Evolutionary conservation across 352 stramenopile genomes (phyloP).

Genomic region (Phytophthora gonapodyides): DNA sequence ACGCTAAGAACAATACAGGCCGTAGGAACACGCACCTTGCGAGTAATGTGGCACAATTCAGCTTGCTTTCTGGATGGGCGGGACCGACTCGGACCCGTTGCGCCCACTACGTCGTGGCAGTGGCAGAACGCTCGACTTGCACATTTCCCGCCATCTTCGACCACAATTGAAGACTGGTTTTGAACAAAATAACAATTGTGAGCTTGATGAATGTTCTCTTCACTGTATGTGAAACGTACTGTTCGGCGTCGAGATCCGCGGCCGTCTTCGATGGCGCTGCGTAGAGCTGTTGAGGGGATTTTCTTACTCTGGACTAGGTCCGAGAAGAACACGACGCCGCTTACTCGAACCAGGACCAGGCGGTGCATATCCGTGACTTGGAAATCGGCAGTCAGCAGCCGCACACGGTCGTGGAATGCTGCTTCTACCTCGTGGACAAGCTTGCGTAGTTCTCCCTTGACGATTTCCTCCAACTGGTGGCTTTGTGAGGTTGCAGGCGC

Average conservation of each 20-base stretch:
- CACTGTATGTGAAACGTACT: conserved; percentile 6
- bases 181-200: not conserved
- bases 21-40: conserved; percentile 43
- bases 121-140: conserved; percentile 53
- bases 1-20: not conserved
- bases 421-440: conserved; percentile 55
- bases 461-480: conserved; percentile 47
- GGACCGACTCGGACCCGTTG: conserved; percentile 19
- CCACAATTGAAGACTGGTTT: conserved; percentile 19
- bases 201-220: not conserved
- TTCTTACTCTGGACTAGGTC: conserved; percentile 44
- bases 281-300: not conserved
- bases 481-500: conserved; percentile 25
- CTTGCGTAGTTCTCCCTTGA: conserved; percentile 49
- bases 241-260: conserved; percentile 8
- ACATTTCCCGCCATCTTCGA: conserved; percentile 38
- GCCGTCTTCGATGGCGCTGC: not conserved
- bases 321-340: conserved; percentile 58
- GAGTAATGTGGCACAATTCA: conserved; percentile 61
- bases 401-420: conserved; percentile 45
- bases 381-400: conserved; percentile 58
- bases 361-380: conserved; percentile 59
- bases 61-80: conserved; percentile 23
- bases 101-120: conserved; percentile 32
- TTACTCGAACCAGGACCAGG: conserved; percentile 60